phyloP scores from a whole-genome alignment of 257 asterid species.

The Fraxinus excelsior region DNA sequence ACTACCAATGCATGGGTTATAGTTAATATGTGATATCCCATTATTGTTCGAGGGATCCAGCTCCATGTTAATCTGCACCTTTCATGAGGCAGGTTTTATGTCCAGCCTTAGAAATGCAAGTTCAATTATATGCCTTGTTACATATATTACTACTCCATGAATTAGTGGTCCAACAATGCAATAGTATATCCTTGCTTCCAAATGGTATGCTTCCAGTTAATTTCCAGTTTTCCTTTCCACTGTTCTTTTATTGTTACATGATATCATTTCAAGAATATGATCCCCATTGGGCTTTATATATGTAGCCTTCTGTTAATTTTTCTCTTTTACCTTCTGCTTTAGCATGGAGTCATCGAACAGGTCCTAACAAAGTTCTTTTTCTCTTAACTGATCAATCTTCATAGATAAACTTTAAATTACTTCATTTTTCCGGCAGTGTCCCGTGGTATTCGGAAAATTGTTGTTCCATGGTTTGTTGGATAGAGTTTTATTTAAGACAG shows the following conservation, averaged over 20 bases:
- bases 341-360: not conserved
- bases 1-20: not conserved
- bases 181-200: not conserved
- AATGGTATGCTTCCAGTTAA: not conserved
- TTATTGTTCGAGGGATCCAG: not conserved
- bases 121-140: not conserved
- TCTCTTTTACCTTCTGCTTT: not conserved
- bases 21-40: not conserved
- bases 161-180: not conserved
- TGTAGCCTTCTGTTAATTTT: slow-evolving; percentile 2
- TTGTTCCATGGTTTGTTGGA: not conserved
- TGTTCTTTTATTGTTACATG: not conserved
- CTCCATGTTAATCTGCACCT: not conserved
- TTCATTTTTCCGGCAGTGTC: not conserved
- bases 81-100: not conserved
- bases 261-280: not conserved
- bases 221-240: not conserved
- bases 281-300: not conserved
- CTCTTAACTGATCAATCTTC: not conserved
- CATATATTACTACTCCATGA: not conserved
- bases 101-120: not conserved
- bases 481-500: not conserved
- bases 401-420: not conserved
- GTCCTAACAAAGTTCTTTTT: not conserved
- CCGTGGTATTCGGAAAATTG: not conserved